Conservation (phyloP, 768 basidiomycete species). For the Pisolithus microcarpus region DNA sequence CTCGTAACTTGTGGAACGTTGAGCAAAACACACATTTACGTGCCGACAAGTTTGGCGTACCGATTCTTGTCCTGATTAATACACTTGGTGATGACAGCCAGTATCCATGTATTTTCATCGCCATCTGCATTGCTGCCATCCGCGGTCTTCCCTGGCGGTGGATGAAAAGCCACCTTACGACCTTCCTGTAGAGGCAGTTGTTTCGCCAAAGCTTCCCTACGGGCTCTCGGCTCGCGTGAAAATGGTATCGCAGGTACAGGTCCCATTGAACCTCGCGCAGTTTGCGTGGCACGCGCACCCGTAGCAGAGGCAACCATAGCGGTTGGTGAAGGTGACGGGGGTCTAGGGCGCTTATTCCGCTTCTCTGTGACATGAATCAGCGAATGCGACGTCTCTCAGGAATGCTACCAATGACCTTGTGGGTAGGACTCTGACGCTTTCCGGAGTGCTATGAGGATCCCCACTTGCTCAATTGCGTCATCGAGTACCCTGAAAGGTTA, state of each 20-base stretch:
- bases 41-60: constrained; percentile 26
- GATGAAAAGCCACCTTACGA: constrained; percentile 78
- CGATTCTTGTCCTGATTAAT: constrained; percentile 67
- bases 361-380: constrained; percentile 43
- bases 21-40: not conserved
- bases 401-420: constrained; percentile 39
- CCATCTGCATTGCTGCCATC: constrained; percentile 44
- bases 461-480: constrained; percentile 60
- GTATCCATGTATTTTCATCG: constrained; percentile 60
- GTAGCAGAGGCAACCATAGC: constrained; percentile 34
- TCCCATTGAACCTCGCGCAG: constrained; percentile 50
- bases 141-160: constrained; percentile 48
- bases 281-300: constrained; percentile 12
- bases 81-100: constrained; percentile 67
- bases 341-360: constrained; percentile 68
- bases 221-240: constrained; percentile 59
- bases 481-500: constrained; percentile 52
- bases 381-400: not conserved
- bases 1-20: constrained; percentile 51
- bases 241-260: constrained; percentile 43
- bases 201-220: constrained; percentile 52
- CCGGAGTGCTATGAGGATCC: constrained; percentile 64
- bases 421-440: constrained; percentile 56
- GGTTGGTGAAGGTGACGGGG: constrained; percentile 59
- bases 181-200: constrained; percentile 67